Percentiles rank a stretch among this genome's conserved stretches.
phyloP scores from a whole-genome alignment of 177 flowering plant genomes.

The Vitis hybrid region DNA sequence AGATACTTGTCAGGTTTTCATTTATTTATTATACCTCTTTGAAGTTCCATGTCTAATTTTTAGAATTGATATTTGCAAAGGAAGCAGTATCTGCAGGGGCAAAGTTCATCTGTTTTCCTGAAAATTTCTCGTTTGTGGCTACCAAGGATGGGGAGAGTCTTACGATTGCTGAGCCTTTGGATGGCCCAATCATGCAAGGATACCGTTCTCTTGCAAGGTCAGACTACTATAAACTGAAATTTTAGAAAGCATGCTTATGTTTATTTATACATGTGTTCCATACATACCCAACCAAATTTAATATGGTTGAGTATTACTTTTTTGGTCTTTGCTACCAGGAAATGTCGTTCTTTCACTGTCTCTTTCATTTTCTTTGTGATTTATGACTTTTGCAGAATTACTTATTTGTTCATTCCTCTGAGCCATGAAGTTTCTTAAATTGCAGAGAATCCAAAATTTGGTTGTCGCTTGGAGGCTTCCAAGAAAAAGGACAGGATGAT shows the following conservation, averaged over 20 bases:
- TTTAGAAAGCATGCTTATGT: too few species aligned
- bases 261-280: too few species aligned
- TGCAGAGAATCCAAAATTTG: constrained; percentile 82
- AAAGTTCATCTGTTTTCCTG: constrained; percentile 82
- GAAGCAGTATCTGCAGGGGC: constrained; percentile 92
- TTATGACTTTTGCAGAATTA: not conserved
- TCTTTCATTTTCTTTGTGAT: not conserved
- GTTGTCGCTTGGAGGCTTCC: constrained; percentile 98
- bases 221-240: not conserved
- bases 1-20: too few species aligned
- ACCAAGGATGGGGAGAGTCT: constrained; percentile 68
- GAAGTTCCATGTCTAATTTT: not conserved
- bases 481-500: constrained; percentile 78
- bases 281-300: too few species aligned
- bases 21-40: not conserved
- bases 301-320: too few species aligned
- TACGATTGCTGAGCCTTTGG: constrained; percentile 66
- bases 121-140: constrained; percentile 73
- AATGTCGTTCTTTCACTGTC: too few species aligned
- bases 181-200: constrained; percentile 81
- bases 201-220: constrained; percentile 92
- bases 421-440: not conserved
- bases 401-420: not conserved
- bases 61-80: constrained; percentile 28
- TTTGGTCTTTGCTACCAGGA: too few species aligned